These are phyloP conservation scores for Paecilomyces niveus DNA, from an alignment of 2,329 filamentous ascomycete species.

Conservation along the genomic window DNA sequence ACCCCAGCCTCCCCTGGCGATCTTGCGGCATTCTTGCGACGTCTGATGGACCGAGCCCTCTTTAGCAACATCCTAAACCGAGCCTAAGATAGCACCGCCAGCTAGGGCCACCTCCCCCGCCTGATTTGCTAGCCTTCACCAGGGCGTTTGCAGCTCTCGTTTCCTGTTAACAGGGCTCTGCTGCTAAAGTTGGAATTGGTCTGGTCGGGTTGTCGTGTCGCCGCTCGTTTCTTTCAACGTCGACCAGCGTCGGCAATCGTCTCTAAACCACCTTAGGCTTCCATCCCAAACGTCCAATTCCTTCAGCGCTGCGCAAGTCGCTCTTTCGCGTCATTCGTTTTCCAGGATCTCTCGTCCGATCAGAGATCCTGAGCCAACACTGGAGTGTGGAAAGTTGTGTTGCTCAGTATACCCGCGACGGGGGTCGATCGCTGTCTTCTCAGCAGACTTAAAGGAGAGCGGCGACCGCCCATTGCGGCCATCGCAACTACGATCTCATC, in stretches of 20 bases:
- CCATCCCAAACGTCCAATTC: not conserved
- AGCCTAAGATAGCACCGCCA: not conserved
- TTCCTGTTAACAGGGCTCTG: not conserved
- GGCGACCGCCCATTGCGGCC: not conserved
- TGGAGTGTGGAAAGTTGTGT: not conserved
- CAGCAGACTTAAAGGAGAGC: not conserved
- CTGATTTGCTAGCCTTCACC: not conserved
- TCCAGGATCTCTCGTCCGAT: not conserved
- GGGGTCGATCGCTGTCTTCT: not conserved
- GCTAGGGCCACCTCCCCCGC: not conserved
- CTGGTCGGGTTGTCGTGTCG: not conserved
- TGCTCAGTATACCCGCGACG: not conserved
- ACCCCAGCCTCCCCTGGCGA: not conserved
- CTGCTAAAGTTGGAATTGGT: not conserved
- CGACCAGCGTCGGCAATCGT: not conserved
- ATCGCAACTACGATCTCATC: not conserved
- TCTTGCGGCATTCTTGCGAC: not conserved
- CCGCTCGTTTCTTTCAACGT: not conserved
- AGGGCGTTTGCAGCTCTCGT: not conserved
- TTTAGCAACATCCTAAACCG: not conserved
- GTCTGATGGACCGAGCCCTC: not conserved
- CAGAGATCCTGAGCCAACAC: not conserved
- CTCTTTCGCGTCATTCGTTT: not conserved
- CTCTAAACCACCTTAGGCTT: not conserved
- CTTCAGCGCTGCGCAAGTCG: not conserved